Base-by-base conservation (phyloP, 371 early-diverging fungal species). In the Mortierella polycephala region DNA sequence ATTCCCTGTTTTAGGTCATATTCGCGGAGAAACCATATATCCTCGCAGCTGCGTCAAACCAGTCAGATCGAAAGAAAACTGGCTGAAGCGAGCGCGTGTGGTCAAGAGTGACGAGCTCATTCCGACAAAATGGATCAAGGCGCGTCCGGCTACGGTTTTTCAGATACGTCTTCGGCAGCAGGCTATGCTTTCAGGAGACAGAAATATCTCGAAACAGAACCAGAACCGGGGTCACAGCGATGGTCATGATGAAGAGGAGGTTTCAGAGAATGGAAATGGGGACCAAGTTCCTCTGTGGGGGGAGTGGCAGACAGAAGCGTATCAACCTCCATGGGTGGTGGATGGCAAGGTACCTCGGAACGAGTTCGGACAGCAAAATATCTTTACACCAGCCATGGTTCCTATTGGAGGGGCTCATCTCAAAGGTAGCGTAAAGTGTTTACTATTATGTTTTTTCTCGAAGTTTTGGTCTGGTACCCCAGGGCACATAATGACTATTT, bases 291-390 rank as follows among this genome's bases (percentile, higher is more conserved):
- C 83, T 13, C 85, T 95, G 50, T 97, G 87, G 81, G 96, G 94
- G 21, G 90, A 91, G 60, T 96, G 96, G 96, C 96, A 97, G 82
- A 96, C 96, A 0, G 87, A 87, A 18, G 73, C 74, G 0, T 92
- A 88, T 70, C 71, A 73, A 20, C 86, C 96, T 3, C 85, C 85
- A 18, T 89, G 88, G 40, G 85, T 96, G 4, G 76, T 88, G 2
- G 85, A 94, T 83, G 94, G 96, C 5, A 89, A 82, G 51, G 87
- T 97, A 11, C 94, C 96, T 2, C 86, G 87, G 53, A 96, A 97
- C 73, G 62, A 82, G 5, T 95, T 85, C 77, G 96, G 96, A 1
- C 89, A 90, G 62, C 85, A 96, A 49, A 95, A 98, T 73, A 65
- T 98, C 16, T 95, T 95, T 72, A 89, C 89, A 16, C 84, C 89